Percentiles rank a stretch among this genome's conserved stretches.
Evolutionary conservation across 73 alveolate genomes (phyloP).

Genomic region (Effrenium voratum): DNA sequence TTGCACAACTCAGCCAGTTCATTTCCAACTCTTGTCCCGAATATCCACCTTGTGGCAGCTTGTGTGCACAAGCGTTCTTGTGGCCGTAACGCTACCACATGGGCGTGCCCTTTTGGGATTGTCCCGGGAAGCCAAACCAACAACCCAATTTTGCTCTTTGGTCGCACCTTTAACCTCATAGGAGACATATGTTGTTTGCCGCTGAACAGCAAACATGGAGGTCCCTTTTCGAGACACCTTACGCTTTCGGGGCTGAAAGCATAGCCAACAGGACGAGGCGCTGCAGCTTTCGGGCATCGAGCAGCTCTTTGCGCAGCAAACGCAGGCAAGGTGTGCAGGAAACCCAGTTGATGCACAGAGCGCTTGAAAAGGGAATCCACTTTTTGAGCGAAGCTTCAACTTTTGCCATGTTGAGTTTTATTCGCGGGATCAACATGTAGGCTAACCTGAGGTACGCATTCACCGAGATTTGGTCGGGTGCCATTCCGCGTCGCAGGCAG

Average conservation of each 20-base stretch:
- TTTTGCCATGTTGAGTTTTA: not conserved
- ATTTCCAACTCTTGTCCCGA: too few species aligned
- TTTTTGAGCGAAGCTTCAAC: too few species aligned
- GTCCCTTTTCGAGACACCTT: not conserved
- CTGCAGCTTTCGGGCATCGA: slow-evolving; percentile 63
- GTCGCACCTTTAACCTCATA: not conserved
- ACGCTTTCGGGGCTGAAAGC: not conserved
- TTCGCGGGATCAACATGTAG: not conserved
- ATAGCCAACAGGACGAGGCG: slow-evolving; percentile 34
- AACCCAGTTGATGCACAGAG: too few species aligned
- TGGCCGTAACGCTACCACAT: too few species aligned
- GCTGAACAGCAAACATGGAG: not conserved
- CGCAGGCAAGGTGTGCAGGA: slow-evolving; percentile 14
- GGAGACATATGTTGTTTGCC: not conserved
- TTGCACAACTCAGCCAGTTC: too few species aligned
- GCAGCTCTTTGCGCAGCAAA: slow-evolving; percentile 59
- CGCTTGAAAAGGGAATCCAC: not conserved
- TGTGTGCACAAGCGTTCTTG: too few species aligned
- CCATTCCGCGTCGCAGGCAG: not conserved
- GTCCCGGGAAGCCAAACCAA: too few species aligned
- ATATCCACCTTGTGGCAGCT: too few species aligned
- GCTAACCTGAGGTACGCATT: too few species aligned
- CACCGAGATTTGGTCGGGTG: not conserved
- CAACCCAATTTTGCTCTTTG: not conserved
- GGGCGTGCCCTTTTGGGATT: too few species aligned